phyloP scores from a whole-genome alignment of 108 stramenopile genomes.

The Fragilaria crotonensis region DNA sequence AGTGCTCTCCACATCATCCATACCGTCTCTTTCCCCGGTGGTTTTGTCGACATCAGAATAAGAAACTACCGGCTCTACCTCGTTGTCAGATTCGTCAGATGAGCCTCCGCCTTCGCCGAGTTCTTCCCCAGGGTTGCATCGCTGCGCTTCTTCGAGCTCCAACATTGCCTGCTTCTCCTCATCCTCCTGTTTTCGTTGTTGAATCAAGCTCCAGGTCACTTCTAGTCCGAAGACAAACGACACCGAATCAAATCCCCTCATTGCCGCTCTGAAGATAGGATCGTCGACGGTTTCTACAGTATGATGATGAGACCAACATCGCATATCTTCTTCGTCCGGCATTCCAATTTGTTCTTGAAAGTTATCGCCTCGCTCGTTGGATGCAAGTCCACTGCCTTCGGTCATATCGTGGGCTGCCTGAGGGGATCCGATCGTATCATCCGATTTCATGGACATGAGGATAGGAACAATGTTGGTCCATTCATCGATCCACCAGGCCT shows the following conservation, averaged over 20 bases:
- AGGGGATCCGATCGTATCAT: conserved; percentile 2
- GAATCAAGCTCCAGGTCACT: conserved; percentile 89
- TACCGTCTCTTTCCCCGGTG: too few species aligned
- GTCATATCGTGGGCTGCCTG: neutral
- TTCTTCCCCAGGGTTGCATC: too few species aligned
- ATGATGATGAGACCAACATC: conserved; percentile 90
- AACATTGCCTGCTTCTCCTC: conserved; percentile 65
- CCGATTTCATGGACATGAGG: conserved; percentile 79
- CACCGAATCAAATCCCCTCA: conserved; percentile 78
- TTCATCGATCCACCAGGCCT: conserved; percentile 68
- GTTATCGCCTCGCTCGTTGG: conserved; percentile 80
- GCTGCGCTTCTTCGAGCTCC: conserved; percentile 34
- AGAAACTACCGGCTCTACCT: too few species aligned
- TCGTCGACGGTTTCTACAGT: conserved; percentile 89
- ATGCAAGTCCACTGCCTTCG: conserved; percentile 13
- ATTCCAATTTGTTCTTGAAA: conserved; percentile 88
- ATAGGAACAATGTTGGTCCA: conserved; percentile 77
- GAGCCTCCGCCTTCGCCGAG: conserved; percentile 17
- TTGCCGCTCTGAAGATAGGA: conserved; percentile 86
- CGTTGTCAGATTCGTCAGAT: neutral
- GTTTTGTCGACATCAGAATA: too few species aligned
- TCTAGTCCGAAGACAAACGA: conserved; percentile 94
- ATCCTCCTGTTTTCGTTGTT: conserved; percentile 84
- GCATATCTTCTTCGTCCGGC: conserved; percentile 94
- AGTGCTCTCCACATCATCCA: too few species aligned